Base-by-base conservation (phyloP, 108 stramenopile species). In the Cyclotella kingstonii region DNA sequence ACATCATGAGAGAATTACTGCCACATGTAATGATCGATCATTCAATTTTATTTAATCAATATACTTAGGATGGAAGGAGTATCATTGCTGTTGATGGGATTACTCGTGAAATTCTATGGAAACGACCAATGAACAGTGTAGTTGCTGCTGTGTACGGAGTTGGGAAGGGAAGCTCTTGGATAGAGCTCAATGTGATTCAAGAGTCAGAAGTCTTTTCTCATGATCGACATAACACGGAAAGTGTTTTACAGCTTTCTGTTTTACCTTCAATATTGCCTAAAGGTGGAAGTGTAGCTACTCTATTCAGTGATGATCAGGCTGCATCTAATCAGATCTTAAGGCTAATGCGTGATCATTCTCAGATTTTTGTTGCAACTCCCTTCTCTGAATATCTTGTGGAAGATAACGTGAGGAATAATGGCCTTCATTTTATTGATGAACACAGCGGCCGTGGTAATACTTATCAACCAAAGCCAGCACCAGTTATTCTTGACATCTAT, bases 81-180 rank as follows among this genome's bases (percentile, higher is more conserved):
- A 44, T 92, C 18, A 66, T 69, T 26, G 87, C 84, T 7, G 60
- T 83, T 5, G 69, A 72, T 69, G 42, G 58, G 40, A 68, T 60
- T 17, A 76, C 57, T 26, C 57, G 66, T 50, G 57, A 63, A 36
- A 18, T 83, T 19, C 62, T 82, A 14, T 92, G 90, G 90, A 66
- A 60, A 33, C 52, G 68, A 17, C 66, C 72, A 43, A 81, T 86
- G 27, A 73, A 79, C 15, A 80, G 70, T 45, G 84, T 79, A 17
- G 58, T 92, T 22, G 79, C 87, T 22, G 73, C 84, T 17, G 85
- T 92, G 5, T 92, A 87, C 66, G 90, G 87, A 21, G 72, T 92
- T 15, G 67, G 83, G 12, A 66, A 46, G 21, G 81, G 45, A 15
- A 76, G 70, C 8, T 66, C 48, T 29, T 91, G 90, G 86, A 54